Percentiles rank a stretch among this genome's conserved stretches.
These are phyloP conservation scores for Stramenopiles sp. DNA, from an alignment of 352 stramenopile species.

Conservation along the genomic window DNA sequence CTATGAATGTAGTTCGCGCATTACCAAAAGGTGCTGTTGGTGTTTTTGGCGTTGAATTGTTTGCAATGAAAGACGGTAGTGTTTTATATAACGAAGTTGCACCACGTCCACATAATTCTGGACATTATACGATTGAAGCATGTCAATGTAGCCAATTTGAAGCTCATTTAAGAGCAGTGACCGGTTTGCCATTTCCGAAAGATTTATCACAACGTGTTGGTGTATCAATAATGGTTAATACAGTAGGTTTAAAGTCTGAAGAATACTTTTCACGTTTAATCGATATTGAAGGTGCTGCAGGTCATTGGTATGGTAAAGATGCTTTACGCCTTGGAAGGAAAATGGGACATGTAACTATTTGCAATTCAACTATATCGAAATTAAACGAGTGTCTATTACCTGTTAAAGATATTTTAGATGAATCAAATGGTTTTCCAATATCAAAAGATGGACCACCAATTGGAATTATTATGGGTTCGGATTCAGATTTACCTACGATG, in stretches of 20 bases:
- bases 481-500: constrained; percentile 93
- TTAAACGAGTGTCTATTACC: constrained; percentile 40
- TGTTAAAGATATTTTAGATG: too few species aligned
- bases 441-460: constrained; percentile 27
- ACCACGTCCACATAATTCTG: constrained; percentile 90
- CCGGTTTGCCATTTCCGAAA: constrained; percentile 72
- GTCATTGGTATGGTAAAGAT: constrained; percentile 92
- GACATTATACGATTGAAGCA: constrained; percentile 97
- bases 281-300: constrained; percentile 47
- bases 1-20: constrained; percentile 39
- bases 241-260: constrained; percentile 37
- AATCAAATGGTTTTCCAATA: too few species aligned
- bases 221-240: constrained; percentile 68
- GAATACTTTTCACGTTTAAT: too few species aligned
- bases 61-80: constrained; percentile 53
- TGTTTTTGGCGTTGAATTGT: constrained; percentile 92
- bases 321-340: constrained; percentile 70
- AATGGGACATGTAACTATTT: constrained; percentile 89
- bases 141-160: constrained; percentile 93
- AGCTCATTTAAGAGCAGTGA: constrained; percentile 84
- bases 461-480: constrained; percentile 69
- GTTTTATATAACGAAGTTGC: constrained; percentile 93
- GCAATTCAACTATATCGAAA: constrained; percentile 51
- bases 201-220: constrained; percentile 71
- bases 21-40: constrained; percentile 56